These are phyloP conservation scores for Ligustrum vulgare DNA, from an alignment of 257 asterid genomes.

Conservation along the genomic window DNA sequence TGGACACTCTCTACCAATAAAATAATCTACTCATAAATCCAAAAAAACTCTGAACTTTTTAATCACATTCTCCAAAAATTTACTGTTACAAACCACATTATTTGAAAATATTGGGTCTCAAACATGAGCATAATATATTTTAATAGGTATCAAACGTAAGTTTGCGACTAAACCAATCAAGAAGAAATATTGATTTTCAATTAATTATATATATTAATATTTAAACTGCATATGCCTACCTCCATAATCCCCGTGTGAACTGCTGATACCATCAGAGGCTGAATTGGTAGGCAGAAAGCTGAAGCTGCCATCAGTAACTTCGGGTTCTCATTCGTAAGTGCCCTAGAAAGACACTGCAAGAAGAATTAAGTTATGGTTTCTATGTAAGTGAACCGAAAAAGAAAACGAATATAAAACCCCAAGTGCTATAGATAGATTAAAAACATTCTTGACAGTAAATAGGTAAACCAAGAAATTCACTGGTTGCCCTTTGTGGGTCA, in stretches of 20 bases:
- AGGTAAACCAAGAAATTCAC: neutral
- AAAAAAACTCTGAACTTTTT: too few species aligned
- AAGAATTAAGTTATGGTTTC: constrained; percentile 2
- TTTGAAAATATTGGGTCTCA: too few species aligned
- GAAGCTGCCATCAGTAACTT: constrained; percentile 88
- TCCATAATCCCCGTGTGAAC: constrained; percentile 97
- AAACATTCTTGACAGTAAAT: neutral
- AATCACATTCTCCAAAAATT: too few species aligned
- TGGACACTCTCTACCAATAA: too few species aligned
- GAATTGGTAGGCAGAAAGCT: constrained; percentile 74
- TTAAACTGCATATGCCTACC: constrained; percentile 38
- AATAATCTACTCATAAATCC: too few species aligned
- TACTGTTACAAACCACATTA: too few species aligned
- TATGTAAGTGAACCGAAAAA: constrained; percentile 7
- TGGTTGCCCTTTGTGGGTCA: neutral
- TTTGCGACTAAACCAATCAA: too few species aligned
- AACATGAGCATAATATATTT: too few species aligned
- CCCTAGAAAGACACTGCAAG: constrained; percentile 87
- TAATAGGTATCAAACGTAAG: too few species aligned
- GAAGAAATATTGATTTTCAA: neutral
- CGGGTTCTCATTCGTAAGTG: constrained; percentile 78
- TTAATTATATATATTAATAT: too few species aligned
- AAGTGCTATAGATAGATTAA: too few species aligned
- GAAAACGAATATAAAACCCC: neutral
- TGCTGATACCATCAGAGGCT: constrained; percentile 93